Evolutionary conservation across 78 protist species (phyloP).

Genomic region (Monosiga brevicollis): DNA sequence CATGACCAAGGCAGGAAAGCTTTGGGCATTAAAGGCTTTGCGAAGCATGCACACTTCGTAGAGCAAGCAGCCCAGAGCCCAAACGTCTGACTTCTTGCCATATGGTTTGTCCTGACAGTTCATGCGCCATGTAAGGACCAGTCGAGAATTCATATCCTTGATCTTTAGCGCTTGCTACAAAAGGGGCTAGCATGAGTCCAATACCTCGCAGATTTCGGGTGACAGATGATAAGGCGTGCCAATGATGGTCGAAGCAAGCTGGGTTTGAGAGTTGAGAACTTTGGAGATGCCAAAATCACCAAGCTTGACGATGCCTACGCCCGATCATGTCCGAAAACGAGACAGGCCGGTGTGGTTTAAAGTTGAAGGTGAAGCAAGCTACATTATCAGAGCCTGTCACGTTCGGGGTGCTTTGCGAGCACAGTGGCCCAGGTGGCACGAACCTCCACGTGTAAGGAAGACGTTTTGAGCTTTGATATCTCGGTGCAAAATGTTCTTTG

Average conservation of each 20-base stretch:
- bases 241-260: conserved; percentile 7
- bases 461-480: conserved; percentile 61
- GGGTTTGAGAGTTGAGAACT: not conserved
- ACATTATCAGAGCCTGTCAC: too few relatives aligned
- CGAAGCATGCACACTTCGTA: not conserved
- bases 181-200: too few relatives aligned
- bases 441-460: conserved; percentile 15
- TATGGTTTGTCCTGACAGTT: not conserved
- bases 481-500: conserved; percentile 26
- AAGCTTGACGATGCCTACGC: conserved; percentile 15
- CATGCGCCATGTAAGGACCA: too few relatives aligned
- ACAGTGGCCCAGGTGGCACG: too few relatives aligned
- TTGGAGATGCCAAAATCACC: conserved; percentile 54
- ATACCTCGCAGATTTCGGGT: conserved; percentile 40
- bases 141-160: too few relatives aligned
- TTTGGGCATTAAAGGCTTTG: not conserved
- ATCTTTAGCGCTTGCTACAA: too few relatives aligned
- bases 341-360: too few relatives aligned
- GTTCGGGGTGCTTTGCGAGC: too few relatives aligned
- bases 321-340: too few relatives aligned
- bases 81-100: not conserved
- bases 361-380: too few relatives aligned
- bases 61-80: not conserved
- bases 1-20: not conserved
- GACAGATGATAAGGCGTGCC: conserved; percentile 55